phyloP scores from a whole-genome alignment of 2,329 filamentous ascomycete species.

The Diplodia mutila region DNA sequence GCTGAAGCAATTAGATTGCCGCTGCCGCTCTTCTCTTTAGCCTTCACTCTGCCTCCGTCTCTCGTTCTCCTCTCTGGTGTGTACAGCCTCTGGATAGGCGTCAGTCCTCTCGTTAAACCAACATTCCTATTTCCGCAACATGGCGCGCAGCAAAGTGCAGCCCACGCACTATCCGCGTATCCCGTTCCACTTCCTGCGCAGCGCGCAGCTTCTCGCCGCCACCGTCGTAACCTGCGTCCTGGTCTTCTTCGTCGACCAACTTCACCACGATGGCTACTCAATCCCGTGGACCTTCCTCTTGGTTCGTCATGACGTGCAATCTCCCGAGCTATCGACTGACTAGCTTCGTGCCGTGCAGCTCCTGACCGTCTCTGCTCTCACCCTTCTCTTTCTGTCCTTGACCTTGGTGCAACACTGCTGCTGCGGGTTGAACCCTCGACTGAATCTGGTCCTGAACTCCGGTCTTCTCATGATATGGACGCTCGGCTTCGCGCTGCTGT shows the following conservation, averaged over 20 bases:
- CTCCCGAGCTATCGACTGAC: not conserved
- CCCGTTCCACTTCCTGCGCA: conserved; percentile 49
- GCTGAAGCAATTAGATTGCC: conserved; percentile 7
- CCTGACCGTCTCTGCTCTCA: conserved; percentile 55
- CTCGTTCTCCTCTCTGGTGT: not conserved
- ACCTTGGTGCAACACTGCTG: conserved; percentile 58
- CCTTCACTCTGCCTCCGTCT: not conserved
- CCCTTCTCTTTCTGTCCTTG: conserved; percentile 50
- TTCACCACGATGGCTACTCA: conserved; percentile 55
- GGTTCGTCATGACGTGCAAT: conserved; percentile 45
- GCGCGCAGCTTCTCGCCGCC: conserved; percentile 47
- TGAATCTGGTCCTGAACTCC: conserved; percentile 56
- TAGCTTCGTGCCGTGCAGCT: conserved; percentile 46
- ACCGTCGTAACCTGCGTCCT: conserved; percentile 59
- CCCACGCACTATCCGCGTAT: conserved; percentile 50
- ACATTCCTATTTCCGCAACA: no score
- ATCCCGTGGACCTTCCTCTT: conserved; percentile 64
- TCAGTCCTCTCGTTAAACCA: not conserved
- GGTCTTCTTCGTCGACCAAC: conserved; percentile 59
- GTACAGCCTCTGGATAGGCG: conserved; percentile 18
- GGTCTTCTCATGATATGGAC: conserved; percentile 57
- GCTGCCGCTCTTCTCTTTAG: not conserved
- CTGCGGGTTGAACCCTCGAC: conserved; percentile 55
- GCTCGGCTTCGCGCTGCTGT: conserved; percentile 55
- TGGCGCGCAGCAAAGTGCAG: conserved; percentile 27